Evolutionary conservation across 1,284 basidiomycete genomes (phyloP).

Genomic region (Retiboletus flavoniger): DNA sequence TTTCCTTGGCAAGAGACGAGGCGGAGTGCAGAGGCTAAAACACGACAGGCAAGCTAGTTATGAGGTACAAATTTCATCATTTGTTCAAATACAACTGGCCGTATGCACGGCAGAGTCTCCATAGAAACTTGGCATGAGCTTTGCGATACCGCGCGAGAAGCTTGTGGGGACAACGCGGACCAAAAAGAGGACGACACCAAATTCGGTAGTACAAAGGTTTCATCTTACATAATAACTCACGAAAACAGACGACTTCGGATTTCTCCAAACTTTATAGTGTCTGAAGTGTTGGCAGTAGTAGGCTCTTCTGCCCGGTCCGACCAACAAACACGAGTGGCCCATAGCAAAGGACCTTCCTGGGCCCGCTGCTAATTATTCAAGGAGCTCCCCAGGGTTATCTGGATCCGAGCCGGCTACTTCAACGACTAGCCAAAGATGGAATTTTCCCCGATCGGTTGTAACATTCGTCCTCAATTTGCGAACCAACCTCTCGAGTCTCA

Average conservation of each 20-base stretch:
- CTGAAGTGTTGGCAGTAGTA: not conserved
- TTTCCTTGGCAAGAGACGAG: not conserved
- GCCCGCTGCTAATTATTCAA: not conserved
- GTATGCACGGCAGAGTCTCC: slow-evolving; percentile 8
- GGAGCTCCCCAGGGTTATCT: not conserved
- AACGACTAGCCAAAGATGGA: not conserved
- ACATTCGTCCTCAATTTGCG: not conserved
- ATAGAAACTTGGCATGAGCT: slow-evolving; percentile 21
- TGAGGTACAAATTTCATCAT: not conserved
- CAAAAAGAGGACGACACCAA: slow-evolving; percentile 9
- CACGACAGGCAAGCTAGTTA: not conserved
- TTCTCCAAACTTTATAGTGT: not conserved
- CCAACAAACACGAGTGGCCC: not conserved
- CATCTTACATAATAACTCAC: not conserved
- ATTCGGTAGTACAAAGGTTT: slow-evolving; percentile 9
- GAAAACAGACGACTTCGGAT: not conserved
- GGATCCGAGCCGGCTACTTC: not conserved
- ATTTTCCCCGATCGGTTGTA: not conserved
- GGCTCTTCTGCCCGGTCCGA: not conserved
- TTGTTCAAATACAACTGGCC: not conserved
- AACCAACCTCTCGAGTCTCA: not conserved
- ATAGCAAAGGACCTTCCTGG: not conserved
- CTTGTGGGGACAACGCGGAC: slow-evolving; percentile 13
- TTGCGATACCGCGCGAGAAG: not conserved
- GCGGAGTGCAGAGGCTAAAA: not conserved